Base-by-base conservation (phyloP, 306 rosid species). In the Quercus berberidifolia region DNA sequence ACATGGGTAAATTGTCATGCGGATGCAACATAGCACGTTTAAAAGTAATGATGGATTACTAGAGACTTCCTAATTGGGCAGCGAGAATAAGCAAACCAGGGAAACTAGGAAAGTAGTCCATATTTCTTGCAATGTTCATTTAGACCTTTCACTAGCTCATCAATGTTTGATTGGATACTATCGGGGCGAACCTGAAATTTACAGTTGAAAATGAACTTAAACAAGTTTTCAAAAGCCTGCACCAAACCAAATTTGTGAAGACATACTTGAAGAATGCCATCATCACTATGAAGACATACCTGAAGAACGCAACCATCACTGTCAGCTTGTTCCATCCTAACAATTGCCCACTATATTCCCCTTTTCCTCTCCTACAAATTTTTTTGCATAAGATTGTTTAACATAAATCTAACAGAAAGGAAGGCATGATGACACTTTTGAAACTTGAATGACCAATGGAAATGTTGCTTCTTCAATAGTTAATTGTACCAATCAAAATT, bases 41-140 rank as follows among this genome's bases (percentile, higher is more conserved):
- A 41, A 62, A 75, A 49, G 60, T 49, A 43, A 63, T 64, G 35
- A 67, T 55, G 73, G 71, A 18, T 67, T 74, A 73, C 58, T 67
- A 59, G 67, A 75, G 71, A 35, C 77, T 23, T 38, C 58, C 62
- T 35, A 46, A 31, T 19, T 19, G 8, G 51, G 51, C 9, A 19
- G 38, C 56, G 51, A 63, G 77, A 81, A 78, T 62, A 62, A 56
- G 63, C 4, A 76, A 62, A 23, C 76, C 10, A 58, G 74, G 67
- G 31, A 33, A 78, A 71, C 54, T 65, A 72, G 78, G 73, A 55
- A n/a, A 74, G 94, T 82, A 93, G 85, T 64, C 98, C 99, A 73
- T 93, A 93, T 74, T 83, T 89, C 92, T 96, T 96, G 90, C 98
- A 96, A 51, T 90, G 92, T 69, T 93, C 96, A 81, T 90, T 96